Conservation (phyloP, 139 green algal species). For the Monoraphidium neglectum region DNA sequence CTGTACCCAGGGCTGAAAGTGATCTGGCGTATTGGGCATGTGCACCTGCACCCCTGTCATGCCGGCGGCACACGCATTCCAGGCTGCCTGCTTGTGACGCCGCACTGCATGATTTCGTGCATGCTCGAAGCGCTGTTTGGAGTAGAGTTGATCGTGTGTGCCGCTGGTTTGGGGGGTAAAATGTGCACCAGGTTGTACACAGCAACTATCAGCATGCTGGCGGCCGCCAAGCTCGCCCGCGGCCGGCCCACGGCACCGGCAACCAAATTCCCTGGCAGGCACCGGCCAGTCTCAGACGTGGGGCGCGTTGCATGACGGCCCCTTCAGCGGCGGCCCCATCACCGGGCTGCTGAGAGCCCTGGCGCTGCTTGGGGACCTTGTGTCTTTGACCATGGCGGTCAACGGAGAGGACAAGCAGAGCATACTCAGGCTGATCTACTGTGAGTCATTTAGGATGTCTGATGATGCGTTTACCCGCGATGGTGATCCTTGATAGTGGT, state of each 20-base stretch:
- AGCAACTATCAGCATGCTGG: no score
- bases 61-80: no score
- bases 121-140: no score
- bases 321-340: not conserved
- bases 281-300: not conserved
- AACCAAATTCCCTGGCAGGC: no score
- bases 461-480: no score
- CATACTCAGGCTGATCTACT: slow-evolving; percentile 1
- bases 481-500: no score
- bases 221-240: no score
- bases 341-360: not conserved
- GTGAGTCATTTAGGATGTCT: not conserved
- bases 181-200: no score
- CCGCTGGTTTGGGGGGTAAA: no score
- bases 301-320: not conserved
- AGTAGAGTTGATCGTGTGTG: no score
- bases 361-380: not conserved
- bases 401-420: slow-evolving; percentile 22
- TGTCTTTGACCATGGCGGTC: slow-evolving; percentile 7
- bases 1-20: not conserved
- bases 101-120: not conserved
- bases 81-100: not conserved
- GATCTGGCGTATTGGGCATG: not conserved
- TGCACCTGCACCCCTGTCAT: no score
- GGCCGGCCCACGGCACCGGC: no score